These are phyloP conservation scores for Backusella mclennaniae DNA, from an alignment of 192 early-diverging fungal genomes.

Conservation along the genomic window DNA sequence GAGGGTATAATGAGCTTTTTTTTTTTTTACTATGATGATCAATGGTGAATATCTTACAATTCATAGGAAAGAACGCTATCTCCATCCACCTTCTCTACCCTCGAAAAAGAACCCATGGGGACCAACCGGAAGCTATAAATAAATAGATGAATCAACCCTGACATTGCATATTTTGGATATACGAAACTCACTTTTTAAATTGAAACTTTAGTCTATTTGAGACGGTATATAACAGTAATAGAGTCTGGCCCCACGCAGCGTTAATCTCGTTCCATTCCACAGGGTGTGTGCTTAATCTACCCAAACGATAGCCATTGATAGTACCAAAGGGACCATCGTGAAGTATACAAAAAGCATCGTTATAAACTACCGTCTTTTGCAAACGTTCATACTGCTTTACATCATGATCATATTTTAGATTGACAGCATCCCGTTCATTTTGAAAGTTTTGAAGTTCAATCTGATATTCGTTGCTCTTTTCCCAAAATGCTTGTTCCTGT, in stretches of 20 bases:
- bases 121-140: slow-evolving; percentile 70
- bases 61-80: slow-evolving; percentile 71
- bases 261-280: slow-evolving; percentile 97
- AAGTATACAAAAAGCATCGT: slow-evolving; percentile 90
- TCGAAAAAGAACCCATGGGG: slow-evolving; percentile 90
- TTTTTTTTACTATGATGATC: background rate
- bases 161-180: too few relatives aligned
- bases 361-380: slow-evolving; percentile 92
- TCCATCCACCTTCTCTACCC: slow-evolving; percentile 81
- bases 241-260: slow-evolving; percentile 90
- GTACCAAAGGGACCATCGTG: slow-evolving; percentile 86
- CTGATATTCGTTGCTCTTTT: slow-evolving; percentile 75
- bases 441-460: slow-evolving; percentile 60
- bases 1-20: background rate
- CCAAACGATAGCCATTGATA: slow-evolving; percentile 93
- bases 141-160: too few relatives aligned
- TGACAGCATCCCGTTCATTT: slow-evolving; percentile 77
- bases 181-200: slow-evolving; percentile 62
- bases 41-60: slow-evolving; percentile 49
- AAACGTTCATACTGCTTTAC: slow-evolving; percentile 76
- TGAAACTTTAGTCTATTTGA: slow-evolving; percentile 81
- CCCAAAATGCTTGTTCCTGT: slow-evolving; percentile 66
- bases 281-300: slow-evolving; percentile 68
- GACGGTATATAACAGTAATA: slow-evolving; percentile 84
- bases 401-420: slow-evolving; percentile 76